phyloP scores from a whole-genome alignment of 768 basidiomycete genomes.

The Suillus ampliporus region DNA sequence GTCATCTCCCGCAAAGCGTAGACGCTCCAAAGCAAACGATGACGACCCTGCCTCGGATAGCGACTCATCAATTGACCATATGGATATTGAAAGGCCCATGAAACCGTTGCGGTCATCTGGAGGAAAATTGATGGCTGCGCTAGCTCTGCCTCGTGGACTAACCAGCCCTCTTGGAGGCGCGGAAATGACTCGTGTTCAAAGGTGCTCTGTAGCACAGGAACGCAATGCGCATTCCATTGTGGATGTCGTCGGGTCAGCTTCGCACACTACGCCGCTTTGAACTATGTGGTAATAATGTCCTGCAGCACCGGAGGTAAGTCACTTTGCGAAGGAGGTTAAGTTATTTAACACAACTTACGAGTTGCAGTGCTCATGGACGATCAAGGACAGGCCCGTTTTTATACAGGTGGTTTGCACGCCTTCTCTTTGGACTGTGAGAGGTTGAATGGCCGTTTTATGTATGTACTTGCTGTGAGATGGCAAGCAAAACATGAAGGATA shows the following conservation, averaged over 20 bases:
- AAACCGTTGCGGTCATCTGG: slow-evolving; percentile 42
- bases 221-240: slow-evolving; percentile 25
- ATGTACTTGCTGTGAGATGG: slow-evolving; percentile 27
- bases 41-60: slow-evolving; percentile 22
- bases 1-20: slow-evolving; percentile 45
- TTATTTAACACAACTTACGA: slow-evolving; percentile 22
- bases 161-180: slow-evolving; percentile 29
- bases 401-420: slow-evolving; percentile 18
- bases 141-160: slow-evolving; percentile 30
- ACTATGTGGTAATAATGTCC: slow-evolving; percentile 16
- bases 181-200: slow-evolving; percentile 39
- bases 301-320: slow-evolving; percentile 33
- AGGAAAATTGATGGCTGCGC: slow-evolving; percentile 33
- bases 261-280: slow-evolving; percentile 32
- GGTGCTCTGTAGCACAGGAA: slow-evolving; percentile 22
- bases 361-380: slow-evolving; percentile 25
- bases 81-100: slow-evolving; percentile 39
- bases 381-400: slow-evolving; percentile 23
- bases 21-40: slow-evolving; percentile 29
- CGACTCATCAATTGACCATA: slow-evolving; percentile 21
- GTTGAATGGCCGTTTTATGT: slow-evolving; percentile 32
- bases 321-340: slow-evolving; percentile 9
- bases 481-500: slow-evolving; percentile 29
- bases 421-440: slow-evolving; percentile 26
- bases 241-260: slow-evolving; percentile 24